Percentiles rank a stretch among this genome's conserved stretches.
Evolutionary conservation across 208 protist genomes (phyloP).

Genomic region (Phytomonas sp.): DNA sequence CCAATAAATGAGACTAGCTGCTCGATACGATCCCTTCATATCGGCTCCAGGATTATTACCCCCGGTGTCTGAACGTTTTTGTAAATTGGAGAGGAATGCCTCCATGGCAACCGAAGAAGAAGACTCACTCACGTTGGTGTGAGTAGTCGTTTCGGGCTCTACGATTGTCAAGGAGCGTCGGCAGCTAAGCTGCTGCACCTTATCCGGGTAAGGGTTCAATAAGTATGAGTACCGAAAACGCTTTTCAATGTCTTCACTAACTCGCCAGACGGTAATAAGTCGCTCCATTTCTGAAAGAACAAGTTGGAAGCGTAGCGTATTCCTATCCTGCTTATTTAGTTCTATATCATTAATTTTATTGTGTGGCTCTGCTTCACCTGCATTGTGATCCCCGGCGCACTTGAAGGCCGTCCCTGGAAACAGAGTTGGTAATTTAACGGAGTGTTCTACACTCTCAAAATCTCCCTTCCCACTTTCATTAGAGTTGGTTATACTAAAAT

Average conservation of each 20-base stretch:
- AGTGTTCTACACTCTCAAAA: neutral
- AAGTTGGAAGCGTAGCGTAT: conserved; percentile 15
- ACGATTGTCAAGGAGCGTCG: neutral
- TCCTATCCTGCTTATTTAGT: neutral
- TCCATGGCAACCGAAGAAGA: neutral
- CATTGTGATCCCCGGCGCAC: neutral
- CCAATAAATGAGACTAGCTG: neutral
- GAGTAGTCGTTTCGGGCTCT: neutral
- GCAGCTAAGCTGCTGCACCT: neutral
- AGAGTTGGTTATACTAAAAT: neutral
- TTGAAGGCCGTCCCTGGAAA: neutral
- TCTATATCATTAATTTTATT: neutral
- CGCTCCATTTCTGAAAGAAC: conserved; percentile 16
- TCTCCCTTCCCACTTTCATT: neutral
- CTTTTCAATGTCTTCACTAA: conserved; percentile 19
- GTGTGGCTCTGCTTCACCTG: neutral
- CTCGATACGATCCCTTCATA: neutral
- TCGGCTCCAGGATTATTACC: neutral
- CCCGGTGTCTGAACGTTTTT: neutral
- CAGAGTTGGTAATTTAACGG: neutral
- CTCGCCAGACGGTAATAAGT: conserved; percentile 26
- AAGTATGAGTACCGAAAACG: conserved; percentile 15
- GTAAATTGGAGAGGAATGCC: neutral
- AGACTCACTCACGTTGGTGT: neutral
- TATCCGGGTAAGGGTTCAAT: conserved; percentile 11